These are phyloP conservation scores for Diospyros kaki DNA, from an alignment of 148 eudicot genomes.

Conservation along the genomic window DNA sequence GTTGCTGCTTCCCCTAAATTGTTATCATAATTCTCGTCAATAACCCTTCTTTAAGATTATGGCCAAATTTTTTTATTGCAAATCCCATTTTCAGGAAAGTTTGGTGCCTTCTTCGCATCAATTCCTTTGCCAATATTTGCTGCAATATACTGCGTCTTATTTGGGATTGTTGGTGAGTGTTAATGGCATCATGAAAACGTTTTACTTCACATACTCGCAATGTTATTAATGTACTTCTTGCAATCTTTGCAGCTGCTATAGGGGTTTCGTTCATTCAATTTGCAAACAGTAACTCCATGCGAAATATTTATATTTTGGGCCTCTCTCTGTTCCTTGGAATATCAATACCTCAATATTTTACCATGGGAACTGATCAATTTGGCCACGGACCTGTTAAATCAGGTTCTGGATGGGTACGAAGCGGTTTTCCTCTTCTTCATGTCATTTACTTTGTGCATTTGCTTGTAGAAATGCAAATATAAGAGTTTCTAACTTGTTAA, in stretches of 20 bases:
- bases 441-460: not conserved
- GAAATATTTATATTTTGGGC: conserved; percentile 87
- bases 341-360: conserved; percentile 83
- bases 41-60: not conserved
- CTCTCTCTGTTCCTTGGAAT: conserved; percentile 81
- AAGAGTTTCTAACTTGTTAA: not conserved
- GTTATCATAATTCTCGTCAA: not conserved
- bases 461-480: not conserved
- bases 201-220: not conserved
- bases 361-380: conserved; percentile 38
- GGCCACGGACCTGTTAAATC: conserved; percentile 78
- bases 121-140: conserved; percentile 94
- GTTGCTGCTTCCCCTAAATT: conserved; percentile 6
- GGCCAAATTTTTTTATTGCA: not conserved
- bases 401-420: conserved; percentile 78
- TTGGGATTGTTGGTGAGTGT: conserved; percentile 83
- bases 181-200: not conserved
- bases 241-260: conserved; percentile 56
- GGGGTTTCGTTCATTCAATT: conserved; percentile 86
- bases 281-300: conserved; percentile 70
- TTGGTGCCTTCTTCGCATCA: conserved; percentile 91
- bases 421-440: not conserved
- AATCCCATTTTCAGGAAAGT: conserved; percentile 61
- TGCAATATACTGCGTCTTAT: conserved; percentile 78
- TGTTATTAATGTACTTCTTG: not conserved